Evolutionary conservation across 225 moss, liverwort and hornwort genomes (phyloP), one percentile per base, ranked within the genome.

Genomic region (Lunularia cruciata): DNA sequence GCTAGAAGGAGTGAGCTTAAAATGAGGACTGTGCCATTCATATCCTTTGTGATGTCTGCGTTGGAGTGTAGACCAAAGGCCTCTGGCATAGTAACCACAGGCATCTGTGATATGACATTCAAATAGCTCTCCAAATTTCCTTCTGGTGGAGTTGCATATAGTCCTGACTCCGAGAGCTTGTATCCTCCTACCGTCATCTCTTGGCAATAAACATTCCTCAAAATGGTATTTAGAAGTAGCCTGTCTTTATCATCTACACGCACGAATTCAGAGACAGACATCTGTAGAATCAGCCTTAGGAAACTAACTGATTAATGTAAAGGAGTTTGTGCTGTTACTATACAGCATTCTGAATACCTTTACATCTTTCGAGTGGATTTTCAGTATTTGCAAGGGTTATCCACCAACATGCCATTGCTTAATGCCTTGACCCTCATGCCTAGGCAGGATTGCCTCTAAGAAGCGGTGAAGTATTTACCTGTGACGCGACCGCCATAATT

Each of bases 11-110:
- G 74, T 37, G 92, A 90, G 56, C 67, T 78, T 11, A 92, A 26
- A 59, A 90, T 83, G 46, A 83, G 79, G 33, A 78, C 71, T 0
- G 95, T 96, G 49, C 89, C 88, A 38, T 92, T 96, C 75, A 90
- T 90, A 57, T 92, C 92, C 68, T 87, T 92, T 5, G 89, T 90
- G n/a, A 96, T 96, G 55, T 96, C 92, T 36, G 95, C 95, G 69
- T 92, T 96, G 43, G 90, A 74, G 5, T 96, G 95, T 2, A 96
- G 3, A 33, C 95, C 95, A 60, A 96, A 96, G 4, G 92, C 95
- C 73, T 96, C 92, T 0, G 90, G 95, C 46, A 84, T 81, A 20
- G 92, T 83, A 48, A 92, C 83, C 9, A 84, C 71, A 6, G 92
- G 92, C 35, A 87, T 87, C 7, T 74, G 73, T 12, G 92, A 88